Percentiles rank a stretch among this genome's conserved stretches.
Conservation (phyloP, 1,284 basidiomycete genomes). For the Inonotus hispidus region DNA sequence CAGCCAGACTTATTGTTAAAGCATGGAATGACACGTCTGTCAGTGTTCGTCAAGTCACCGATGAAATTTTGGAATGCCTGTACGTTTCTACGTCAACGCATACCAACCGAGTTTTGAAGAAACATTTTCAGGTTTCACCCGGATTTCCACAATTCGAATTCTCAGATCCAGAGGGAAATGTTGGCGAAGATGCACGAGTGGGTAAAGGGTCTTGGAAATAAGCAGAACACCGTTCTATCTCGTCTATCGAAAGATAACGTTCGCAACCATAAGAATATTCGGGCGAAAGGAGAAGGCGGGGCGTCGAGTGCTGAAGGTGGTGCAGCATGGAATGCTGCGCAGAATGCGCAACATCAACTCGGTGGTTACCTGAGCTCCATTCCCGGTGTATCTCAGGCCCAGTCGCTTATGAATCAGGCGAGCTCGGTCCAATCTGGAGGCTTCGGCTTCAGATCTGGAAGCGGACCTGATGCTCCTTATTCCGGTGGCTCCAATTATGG, state of each 20-base stretch:
- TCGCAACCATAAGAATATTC: slow-evolving; percentile 68
- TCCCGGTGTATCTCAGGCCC: slow-evolving; percentile 45
- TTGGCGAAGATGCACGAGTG: slow-evolving; percentile 55
- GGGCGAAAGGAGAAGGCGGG: slow-evolving; percentile 52
- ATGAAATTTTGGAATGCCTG: slow-evolving; percentile 72
- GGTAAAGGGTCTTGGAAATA: slow-evolving; percentile 51
- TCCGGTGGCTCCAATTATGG: background rate
- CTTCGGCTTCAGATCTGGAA: background rate
- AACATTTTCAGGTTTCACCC: slow-evolving; percentile 66
- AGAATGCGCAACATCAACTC: slow-evolving; percentile 42
- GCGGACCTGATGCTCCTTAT: background rate
- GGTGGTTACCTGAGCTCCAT: slow-evolving; percentile 43
- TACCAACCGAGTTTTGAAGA: background rate
- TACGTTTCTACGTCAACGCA: slow-evolving; percentile 32
- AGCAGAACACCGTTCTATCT: slow-evolving; percentile 48
- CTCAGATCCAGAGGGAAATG: slow-evolving; percentile 79
- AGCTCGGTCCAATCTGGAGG: background rate
- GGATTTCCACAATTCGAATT: slow-evolving; percentile 67
- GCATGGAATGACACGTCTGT: slow-evolving; percentile 78
- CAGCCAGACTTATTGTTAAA: slow-evolving; percentile 61
- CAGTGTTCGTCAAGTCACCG: slow-evolving; percentile 54
- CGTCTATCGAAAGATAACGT: slow-evolving; percentile 66
- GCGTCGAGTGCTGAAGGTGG: slow-evolving; percentile 37
- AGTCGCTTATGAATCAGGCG: slow-evolving; percentile 26
- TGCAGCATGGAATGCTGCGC: slow-evolving; percentile 42